A percentile compares a stretch with the other conserved stretches of the same genome.
These are phyloP conservation scores for Neurospora sp. DNA, from an alignment of 495 filamentous ascomycete genomes.

Conservation along the genomic window DNA sequence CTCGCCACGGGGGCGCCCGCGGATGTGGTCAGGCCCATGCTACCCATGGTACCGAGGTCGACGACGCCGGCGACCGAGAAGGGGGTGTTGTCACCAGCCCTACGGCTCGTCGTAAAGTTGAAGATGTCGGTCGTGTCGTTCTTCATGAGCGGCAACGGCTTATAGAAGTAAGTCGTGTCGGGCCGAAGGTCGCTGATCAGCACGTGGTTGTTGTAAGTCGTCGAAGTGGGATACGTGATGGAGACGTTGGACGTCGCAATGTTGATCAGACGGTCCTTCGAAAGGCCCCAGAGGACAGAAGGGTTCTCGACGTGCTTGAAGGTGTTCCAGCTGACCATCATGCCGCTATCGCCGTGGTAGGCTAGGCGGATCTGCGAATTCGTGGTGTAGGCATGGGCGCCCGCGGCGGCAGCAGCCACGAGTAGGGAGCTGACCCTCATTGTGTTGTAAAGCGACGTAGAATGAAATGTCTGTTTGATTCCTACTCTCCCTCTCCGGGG, in stretches of 20 bases:
- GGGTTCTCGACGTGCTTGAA: constrained; percentile 26
- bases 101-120: constrained; percentile 15
- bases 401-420: neutral
- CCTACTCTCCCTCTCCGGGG: neutral
- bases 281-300: constrained; percentile 35
- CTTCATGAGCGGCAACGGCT: constrained; percentile 3
- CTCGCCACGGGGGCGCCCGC: constrained; percentile 14
- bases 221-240: constrained; percentile 39
- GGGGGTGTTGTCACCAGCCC: constrained; percentile 33
- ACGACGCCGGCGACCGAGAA: constrained; percentile 41
- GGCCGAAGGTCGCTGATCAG: constrained; percentile 31
- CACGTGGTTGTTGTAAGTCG: constrained; percentile 43
- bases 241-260: constrained; percentile 28
- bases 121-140: constrained; percentile 3
- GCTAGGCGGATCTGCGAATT: neutral
- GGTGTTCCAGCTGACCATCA: constrained; percentile 41
- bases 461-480: neutral
- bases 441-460: neutral
- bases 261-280: constrained; percentile 15
- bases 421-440: neutral
- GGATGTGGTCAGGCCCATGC: constrained; percentile 19
- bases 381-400: neutral
- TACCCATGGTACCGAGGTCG: constrained; percentile 40
- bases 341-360: constrained; percentile 5
- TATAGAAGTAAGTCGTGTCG: constrained; percentile 43